These are phyloP conservation scores for Allomyces arbusculus DNA, from an alignment of 192 early-diverging fungal genomes.

Conservation along the genomic window DNA sequence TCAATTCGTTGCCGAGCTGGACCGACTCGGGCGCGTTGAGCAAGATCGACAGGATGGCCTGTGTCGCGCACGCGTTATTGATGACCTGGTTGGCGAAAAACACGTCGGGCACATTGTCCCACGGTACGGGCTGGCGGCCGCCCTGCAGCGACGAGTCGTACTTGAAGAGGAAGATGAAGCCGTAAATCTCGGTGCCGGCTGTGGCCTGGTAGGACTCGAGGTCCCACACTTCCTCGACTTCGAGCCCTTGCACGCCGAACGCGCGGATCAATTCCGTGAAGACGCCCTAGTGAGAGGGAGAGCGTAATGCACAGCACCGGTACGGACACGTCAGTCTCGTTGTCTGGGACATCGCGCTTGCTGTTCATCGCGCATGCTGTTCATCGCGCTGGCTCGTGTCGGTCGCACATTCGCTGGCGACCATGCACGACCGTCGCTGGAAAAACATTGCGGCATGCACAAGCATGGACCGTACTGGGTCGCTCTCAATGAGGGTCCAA, in stretches of 20 bases:
- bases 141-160: slow-evolving; percentile 7
- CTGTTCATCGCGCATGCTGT: too few species aligned
- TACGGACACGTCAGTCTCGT: not conserved
- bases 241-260: slow-evolving; percentile 47
- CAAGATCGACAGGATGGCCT: slow-evolving; percentile 58
- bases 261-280: slow-evolving; percentile 62
- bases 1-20: slow-evolving; percentile 47
- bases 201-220: slow-evolving; percentile 20
- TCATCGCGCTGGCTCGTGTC: too few species aligned
- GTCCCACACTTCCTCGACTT: slow-evolving; percentile 63
- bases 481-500: slow-evolving; percentile 74
- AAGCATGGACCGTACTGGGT: slow-evolving; percentile 32
- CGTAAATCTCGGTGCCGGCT: slow-evolving; percentile 36
- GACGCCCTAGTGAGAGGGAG: slow-evolving; percentile 21
- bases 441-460: too few species aligned
- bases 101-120: not conserved
- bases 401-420: not conserved
- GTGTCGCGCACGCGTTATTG: slow-evolving; percentile 68
- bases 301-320: not conserved
- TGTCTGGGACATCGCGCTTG: not conserved
- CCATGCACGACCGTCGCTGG: not conserved
- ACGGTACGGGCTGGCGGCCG: not conserved
- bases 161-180: slow-evolving; percentile 68
- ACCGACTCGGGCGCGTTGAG: slow-evolving; percentile 37
- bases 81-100: slow-evolving; percentile 33